A percentile compares a stretch with the other conserved stretches of the same genome.
Evolutionary conservation across 2,329 filamentous ascomycete species (phyloP).

Genomic region (Fusarium sp.): DNA sequence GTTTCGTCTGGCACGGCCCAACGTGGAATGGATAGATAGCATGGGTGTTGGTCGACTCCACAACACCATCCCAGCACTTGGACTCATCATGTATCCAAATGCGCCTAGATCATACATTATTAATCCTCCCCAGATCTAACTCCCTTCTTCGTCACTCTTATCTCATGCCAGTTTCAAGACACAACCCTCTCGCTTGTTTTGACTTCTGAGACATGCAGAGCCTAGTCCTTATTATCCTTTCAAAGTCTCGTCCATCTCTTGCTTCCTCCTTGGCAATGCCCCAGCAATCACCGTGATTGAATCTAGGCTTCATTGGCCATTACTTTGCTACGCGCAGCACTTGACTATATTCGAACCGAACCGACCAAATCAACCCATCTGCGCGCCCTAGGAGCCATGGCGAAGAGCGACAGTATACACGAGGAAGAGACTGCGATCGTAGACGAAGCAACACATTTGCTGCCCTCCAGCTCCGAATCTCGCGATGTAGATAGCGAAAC

Average conservation of each 20-base stretch:
- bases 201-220: constrained; percentile 26
- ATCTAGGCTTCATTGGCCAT: constrained; percentile 21
- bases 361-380: not conserved
- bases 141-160: constrained; percentile 38
- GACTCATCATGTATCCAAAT: constrained; percentile 42
- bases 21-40: constrained; percentile 7
- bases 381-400: constrained; percentile 19
- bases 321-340: constrained; percentile 19
- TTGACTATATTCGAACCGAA: constrained; percentile 5
- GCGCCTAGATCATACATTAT: constrained; percentile 32
- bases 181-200: constrained; percentile 24
- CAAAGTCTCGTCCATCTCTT: constrained; percentile 7
- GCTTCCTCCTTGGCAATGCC: constrained; percentile 26
- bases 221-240: not conserved
- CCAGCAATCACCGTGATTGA: constrained; percentile 26
- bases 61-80: constrained; percentile 37
- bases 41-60: constrained; percentile 28
- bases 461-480: constrained; percentile 48
- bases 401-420: constrained; percentile 6
- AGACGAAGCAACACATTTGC: constrained; percentile 55
- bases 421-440: constrained; percentile 17
- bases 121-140: constrained; percentile 29
- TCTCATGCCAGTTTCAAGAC: constrained; percentile 34
- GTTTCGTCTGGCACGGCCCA: constrained; percentile 18
- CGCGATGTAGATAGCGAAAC: constrained; percentile 21